phyloP scores from a whole-genome alignment of 2,329 filamentous ascomycete species.

The Diplodia intermedia region DNA sequence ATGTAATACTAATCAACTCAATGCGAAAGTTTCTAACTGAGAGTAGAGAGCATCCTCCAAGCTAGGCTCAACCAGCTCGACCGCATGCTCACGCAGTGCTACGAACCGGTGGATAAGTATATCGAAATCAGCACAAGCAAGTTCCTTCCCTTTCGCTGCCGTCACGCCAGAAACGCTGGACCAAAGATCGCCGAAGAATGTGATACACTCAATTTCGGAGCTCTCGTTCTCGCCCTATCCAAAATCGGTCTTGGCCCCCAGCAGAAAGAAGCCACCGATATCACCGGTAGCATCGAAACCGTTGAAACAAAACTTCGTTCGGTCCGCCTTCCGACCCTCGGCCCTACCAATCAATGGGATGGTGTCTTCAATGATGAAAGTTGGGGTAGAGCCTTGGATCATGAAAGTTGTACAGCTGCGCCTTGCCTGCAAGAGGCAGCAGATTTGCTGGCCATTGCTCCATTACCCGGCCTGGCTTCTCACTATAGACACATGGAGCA shows the following conservation, averaged over 20 bases:
- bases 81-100: background rate
- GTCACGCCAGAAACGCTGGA: accelerated
- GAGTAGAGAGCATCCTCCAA: background rate
- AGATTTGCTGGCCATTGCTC: background rate
- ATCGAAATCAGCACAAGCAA: background rate
- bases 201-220: background rate
- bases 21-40: background rate
- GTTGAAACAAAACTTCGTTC: background rate
- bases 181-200: background rate
- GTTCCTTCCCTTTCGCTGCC: background rate
- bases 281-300: background rate
- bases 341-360: too few species aligned
- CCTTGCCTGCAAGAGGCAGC: background rate
- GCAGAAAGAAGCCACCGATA: background rate
- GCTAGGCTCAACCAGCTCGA: background rate
- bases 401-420: background rate
- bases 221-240: background rate
- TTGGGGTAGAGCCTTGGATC: background rate
- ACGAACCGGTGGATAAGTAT: background rate
- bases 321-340: background rate
- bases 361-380: too few species aligned
- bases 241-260: background rate
- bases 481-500: background rate
- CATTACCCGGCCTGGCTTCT: background rate
- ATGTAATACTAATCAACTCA: too few species aligned